A percentile compares a stretch with the other conserved stretches of the same genome.
These are phyloP conservation scores for Eleusine indica DNA, from an alignment of 176 grass and related monocot genomes.

Conservation along the genomic window DNA sequence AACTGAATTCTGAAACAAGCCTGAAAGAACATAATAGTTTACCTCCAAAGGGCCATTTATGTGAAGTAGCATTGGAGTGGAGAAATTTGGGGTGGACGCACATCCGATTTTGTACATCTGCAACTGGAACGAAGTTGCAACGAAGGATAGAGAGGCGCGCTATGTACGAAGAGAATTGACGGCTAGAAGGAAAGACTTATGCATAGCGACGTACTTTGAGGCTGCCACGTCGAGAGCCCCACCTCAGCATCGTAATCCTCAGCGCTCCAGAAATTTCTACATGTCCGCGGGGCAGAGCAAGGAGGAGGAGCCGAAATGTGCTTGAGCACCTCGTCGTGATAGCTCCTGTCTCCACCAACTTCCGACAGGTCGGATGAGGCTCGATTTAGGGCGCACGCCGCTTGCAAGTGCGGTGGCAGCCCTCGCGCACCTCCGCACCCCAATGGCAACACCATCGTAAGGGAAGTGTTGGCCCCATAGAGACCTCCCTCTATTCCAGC, in stretches of 20 bases:
- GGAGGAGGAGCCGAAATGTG: not conserved
- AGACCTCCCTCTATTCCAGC: slow-evolving; percentile 6
- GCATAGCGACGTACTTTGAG: slow-evolving; percentile 16
- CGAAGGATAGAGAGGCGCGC: not conserved
- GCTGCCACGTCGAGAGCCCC: slow-evolving; percentile 20
- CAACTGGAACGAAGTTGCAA: not conserved
- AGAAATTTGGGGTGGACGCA: slow-evolving; percentile 70
- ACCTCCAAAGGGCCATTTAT: slow-evolving; percentile 82
- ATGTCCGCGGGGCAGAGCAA: slow-evolving; percentile 10
- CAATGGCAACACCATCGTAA: slow-evolving; percentile 5
- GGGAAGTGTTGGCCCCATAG: not conserved
- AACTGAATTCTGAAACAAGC: not conserved
- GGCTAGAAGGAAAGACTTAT: not conserved
- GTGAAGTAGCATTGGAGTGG: slow-evolving; percentile 73
- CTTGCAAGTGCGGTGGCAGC: not conserved
- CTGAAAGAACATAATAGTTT: not conserved
- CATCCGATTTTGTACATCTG: slow-evolving; percentile 58
- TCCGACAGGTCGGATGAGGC: slow-evolving; percentile 11
- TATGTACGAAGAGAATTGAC: not conserved
- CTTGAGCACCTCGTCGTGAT: not conserved
- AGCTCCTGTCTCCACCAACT: not conserved
- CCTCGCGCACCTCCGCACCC: not conserved
- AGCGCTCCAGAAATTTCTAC: slow-evolving; percentile 64
- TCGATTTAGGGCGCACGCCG: slow-evolving; percentile 29
- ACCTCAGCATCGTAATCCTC: slow-evolving; percentile 48